phyloP scores from a whole-genome alignment of 2,329 filamentous ascomycete species.

The Aspergillus tubingensis region DNA sequence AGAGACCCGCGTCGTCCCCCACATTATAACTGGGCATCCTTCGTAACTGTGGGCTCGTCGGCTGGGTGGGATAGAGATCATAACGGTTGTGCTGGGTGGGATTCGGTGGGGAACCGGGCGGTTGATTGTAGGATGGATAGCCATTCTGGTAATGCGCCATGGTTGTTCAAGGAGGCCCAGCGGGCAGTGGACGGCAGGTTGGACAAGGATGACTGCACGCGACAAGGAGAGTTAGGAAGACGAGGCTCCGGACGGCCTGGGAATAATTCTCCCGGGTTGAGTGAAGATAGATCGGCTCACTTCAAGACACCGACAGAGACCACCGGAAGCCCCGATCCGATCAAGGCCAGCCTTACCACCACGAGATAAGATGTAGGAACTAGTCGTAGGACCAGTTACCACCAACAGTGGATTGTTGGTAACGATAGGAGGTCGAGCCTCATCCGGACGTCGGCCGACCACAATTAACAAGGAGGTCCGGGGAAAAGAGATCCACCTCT shows the following conservation, averaged over 20 bases:
- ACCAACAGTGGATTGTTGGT: slow-evolving; percentile 5
- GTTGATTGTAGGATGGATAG: slow-evolving; percentile 48
- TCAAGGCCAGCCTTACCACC: not conserved
- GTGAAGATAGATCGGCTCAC: not conserved
- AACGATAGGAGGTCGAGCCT: slow-evolving; percentile 6
- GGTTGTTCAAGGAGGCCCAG: slow-evolving; percentile 10
- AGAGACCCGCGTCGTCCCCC: slow-evolving; percentile 68
- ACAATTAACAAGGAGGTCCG: slow-evolving; percentile 3
- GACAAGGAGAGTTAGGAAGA: not conserved
- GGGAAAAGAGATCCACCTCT: slow-evolving; percentile 6
- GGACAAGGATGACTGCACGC: slow-evolving; percentile 2
- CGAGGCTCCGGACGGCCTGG: not conserved
- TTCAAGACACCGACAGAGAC: not conserved
- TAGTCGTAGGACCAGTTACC: not conserved
- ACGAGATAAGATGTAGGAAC: not conserved
- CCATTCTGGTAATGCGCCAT: slow-evolving; percentile 62
- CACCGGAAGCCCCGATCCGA: not conserved
- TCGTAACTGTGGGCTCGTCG: slow-evolving; percentile 45
- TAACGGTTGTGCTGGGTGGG: slow-evolving; percentile 39
- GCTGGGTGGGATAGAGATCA: slow-evolving; percentile 45
- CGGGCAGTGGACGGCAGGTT: not conserved
- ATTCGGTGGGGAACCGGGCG: slow-evolving; percentile 30
- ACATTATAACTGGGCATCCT: slow-evolving; percentile 73
- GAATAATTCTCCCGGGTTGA: slow-evolving; percentile 1
- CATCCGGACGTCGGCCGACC: slow-evolving; percentile 7